phyloP scores from a whole-genome alignment of 371 early-diverging fungal genomes.

The Actinomortierella wolfii region DNA sequence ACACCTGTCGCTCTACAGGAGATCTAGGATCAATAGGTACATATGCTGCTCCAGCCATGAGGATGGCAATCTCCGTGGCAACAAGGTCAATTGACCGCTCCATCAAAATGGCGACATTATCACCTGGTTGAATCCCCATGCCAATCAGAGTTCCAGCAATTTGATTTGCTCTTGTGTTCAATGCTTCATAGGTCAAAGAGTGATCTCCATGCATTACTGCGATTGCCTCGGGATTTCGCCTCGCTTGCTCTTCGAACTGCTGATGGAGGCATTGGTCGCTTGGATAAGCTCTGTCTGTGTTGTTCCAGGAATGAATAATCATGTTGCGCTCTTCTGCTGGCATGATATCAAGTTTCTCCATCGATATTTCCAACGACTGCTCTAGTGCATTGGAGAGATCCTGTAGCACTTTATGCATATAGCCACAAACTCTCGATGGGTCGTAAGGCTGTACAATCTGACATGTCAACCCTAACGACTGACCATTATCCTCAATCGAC shows the following conservation, averaged over 20 bases:
- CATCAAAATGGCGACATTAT: not conserved
- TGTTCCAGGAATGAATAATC: constrained; percentile 16
- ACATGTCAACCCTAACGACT: not conserved
- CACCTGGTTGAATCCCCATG: not conserved
- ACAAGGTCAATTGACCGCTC: not conserved
- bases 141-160: constrained; percentile 4
- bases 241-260: constrained; percentile 13
- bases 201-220: constrained; percentile 18
- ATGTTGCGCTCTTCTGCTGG: constrained; percentile 7
- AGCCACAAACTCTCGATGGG: not conserved
- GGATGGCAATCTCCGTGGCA: not conserved
- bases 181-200: constrained; percentile 18
- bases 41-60: constrained; percentile 3
- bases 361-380: constrained; percentile 1
- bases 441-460: constrained; percentile 1
- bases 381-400: constrained; percentile 6
- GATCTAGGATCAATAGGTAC: not conserved
- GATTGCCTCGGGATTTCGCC: constrained; percentile 10
- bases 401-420: not conserved
- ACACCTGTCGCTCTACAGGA: constrained; percentile 1
- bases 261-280: constrained; percentile 5
- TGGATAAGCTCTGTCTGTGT: not conserved
- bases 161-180: too few species aligned
- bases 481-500: not conserved
- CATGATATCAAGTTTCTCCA: constrained; percentile 5